Percentiles rank a stretch among this genome's conserved stretches.
Evolutionary conservation across 1,284 basidiomycete genomes (phyloP).

Genomic region (Cerioporus squamosus): DNA sequence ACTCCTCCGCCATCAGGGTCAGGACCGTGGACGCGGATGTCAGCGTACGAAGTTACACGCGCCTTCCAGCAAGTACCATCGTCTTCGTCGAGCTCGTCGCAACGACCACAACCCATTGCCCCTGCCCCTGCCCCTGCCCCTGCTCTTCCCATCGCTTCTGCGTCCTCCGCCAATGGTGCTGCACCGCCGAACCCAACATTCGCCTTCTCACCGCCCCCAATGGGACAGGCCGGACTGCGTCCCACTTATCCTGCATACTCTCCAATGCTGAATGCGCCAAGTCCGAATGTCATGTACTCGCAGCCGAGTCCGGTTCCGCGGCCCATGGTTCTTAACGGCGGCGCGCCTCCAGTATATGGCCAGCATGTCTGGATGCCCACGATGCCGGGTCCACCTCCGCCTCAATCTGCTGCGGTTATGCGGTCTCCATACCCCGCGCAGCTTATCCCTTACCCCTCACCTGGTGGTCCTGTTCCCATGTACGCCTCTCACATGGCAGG

Average conservation of each 20-base stretch:
- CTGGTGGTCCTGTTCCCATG: conserved; percentile 49
- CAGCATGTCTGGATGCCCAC: conserved; percentile 69
- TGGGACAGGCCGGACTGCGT: conserved; percentile 46
- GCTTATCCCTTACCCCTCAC: conserved; percentile 65
- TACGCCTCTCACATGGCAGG: conserved; percentile 48
- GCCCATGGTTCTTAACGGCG: conserved; percentile 63
- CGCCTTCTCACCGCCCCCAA: conserved; percentile 40
- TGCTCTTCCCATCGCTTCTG: conserved; percentile 33
- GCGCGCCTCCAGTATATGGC: conserved; percentile 58
- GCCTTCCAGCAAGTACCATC: conserved; percentile 82
- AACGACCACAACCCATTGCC: conserved; percentile 31
- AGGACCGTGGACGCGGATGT: conserved; percentile 70
- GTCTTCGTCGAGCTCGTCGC: conserved; percentile 48
- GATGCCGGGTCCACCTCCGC: conserved; percentile 54
- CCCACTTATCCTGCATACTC: conserved; percentile 61
- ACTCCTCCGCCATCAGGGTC: conserved; percentile 71
- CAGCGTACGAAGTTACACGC: conserved; percentile 76
- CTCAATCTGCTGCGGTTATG: conserved; percentile 55
- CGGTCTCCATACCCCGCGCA: conserved; percentile 69
- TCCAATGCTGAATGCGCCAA: conserved; percentile 70
- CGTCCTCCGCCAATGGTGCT: conserved; percentile 42
- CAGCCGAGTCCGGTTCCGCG: conserved; percentile 63
- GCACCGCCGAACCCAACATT: conserved; percentile 39
- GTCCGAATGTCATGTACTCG: conserved; percentile 64
- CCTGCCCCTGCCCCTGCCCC: conserved; percentile 40